Percentiles rank a stretch among this genome's conserved stretches.
Conservation (phyloP, 108 stramenopile species). For the Skeletonema costatum region DNA sequence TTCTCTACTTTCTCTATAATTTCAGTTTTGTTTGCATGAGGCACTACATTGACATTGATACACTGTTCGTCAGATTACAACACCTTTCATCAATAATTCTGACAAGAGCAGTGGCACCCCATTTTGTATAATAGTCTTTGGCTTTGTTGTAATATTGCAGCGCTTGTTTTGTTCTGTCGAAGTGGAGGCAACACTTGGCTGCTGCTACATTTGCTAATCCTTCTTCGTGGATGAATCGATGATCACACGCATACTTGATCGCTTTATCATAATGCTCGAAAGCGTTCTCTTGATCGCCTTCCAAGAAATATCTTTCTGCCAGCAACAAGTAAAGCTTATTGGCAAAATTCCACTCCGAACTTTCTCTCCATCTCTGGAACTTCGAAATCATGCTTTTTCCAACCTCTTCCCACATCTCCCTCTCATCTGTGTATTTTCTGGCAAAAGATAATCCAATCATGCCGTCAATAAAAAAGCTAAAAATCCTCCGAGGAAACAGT, state of each 20-base stretch:
- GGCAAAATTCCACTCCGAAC: background rate
- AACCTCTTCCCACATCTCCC: background rate
- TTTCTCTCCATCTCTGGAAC: background rate
- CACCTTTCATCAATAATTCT: background rate
- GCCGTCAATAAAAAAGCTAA: background rate
- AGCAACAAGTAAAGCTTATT: background rate
- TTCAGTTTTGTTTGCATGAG: too few species aligned
- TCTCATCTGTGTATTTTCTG: constrained; percentile 1
- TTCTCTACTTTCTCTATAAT: too few species aligned
- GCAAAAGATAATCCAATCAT: background rate
- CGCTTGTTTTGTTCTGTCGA: background rate
- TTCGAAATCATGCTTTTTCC: background rate
- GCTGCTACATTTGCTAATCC: background rate
- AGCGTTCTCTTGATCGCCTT: background rate
- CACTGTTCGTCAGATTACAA: background rate
- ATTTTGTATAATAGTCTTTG: background rate
- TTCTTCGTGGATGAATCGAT: constrained; percentile 6
- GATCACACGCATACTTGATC: background rate
- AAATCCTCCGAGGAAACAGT: background rate
- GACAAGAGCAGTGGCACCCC: background rate
- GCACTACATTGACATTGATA: too few species aligned
- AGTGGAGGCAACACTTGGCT: background rate
- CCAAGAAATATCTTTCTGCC: background rate
- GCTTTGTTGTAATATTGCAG: background rate
- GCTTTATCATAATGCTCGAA: background rate